Percentiles rank a stretch among this genome's conserved stretches.
These are phyloP conservation scores for Stellera chamaejasme DNA, from an alignment of 345 rosid species.

Conservation along the genomic window DNA sequence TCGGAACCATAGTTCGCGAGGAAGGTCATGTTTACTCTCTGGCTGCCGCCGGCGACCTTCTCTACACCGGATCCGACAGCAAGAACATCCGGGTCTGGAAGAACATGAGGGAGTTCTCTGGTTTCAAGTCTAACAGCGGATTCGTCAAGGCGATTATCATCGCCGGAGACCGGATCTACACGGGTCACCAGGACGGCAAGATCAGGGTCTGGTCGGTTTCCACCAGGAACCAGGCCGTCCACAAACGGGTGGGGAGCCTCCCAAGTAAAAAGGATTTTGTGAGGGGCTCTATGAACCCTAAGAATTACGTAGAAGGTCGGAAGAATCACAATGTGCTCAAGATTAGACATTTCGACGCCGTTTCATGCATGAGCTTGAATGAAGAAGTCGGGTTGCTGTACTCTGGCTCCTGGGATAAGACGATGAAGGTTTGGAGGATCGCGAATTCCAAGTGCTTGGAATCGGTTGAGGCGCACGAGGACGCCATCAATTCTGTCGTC, in stretches of 20 bases:
- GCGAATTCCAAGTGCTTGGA: slow-evolving; percentile 52
- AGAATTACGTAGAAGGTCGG: slow-evolving; percentile 52
- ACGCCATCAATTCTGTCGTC: slow-evolving; percentile 50
- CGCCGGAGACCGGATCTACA: slow-evolving; percentile 38
- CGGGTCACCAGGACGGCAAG: slow-evolving; percentile 71
- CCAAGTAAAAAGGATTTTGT: slow-evolving; percentile 43
- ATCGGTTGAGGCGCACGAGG: slow-evolving; percentile 55
- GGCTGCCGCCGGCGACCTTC: slow-evolving; percentile 44
- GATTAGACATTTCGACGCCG: slow-evolving; percentile 57
- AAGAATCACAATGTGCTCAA: slow-evolving; percentile 35
- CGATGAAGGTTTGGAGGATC: slow-evolving; percentile 54
- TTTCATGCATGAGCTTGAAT: slow-evolving; percentile 50
- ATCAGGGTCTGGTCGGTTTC: slow-evolving; percentile 56
- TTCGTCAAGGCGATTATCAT: slow-evolving; percentile 40
- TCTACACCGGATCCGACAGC: slow-evolving; percentile 66
- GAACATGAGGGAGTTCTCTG: slow-evolving; percentile 41
- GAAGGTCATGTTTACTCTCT: slow-evolving; percentile 65
- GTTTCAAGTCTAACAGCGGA: slow-evolving; percentile 59
- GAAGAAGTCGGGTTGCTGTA: slow-evolving; percentile 46
- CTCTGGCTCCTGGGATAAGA: slow-evolving; percentile 68
- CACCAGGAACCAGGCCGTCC: slow-evolving; percentile 20
- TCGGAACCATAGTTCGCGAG: slow-evolving; percentile 51
- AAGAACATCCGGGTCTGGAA: slow-evolving; percentile 70
- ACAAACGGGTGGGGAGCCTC: slow-evolving; percentile 41
- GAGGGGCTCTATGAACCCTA: slow-evolving; percentile 44